phyloP scores from a whole-genome alignment of 2,329 filamentous ascomycete genomes.

The Talaromyces verruculosus region DNA sequence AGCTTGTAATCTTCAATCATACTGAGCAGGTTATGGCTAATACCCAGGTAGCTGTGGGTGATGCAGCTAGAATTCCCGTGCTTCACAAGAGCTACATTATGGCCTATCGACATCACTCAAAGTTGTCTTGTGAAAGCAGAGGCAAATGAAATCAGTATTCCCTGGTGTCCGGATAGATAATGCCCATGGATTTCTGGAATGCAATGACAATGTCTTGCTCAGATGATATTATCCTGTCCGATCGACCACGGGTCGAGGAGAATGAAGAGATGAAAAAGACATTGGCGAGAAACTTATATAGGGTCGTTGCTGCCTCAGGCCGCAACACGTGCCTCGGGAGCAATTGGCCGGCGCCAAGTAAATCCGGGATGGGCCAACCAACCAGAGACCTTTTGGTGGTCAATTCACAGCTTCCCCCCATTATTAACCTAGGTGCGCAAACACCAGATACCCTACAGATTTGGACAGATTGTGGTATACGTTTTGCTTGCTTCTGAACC shows the following conservation, averaged over 20 bases:
- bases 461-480: conserved; percentile 4
- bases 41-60: background rate
- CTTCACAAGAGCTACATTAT: background rate
- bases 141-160: background rate
- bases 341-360: conserved; percentile 29
- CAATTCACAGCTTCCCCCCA: conserved; percentile 27
- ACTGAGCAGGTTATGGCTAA: background rate
- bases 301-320: background rate
- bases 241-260: background rate
- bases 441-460: background rate
- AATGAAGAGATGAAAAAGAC: background rate
- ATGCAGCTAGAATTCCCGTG: background rate
- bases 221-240: background rate
- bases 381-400: conserved; percentile 34
- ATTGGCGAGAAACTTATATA: background rate
- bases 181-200: background rate
- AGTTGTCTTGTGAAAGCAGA: background rate
- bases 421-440: conserved; percentile 6
- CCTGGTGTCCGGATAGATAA: background rate
- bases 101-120: background rate
- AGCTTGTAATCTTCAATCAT: background rate
- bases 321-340: conserved; percentile 17
- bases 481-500: background rate
- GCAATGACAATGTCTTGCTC: background rate
- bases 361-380: conserved; percentile 28